Conservation (phyloP, 345 rosid genomes). For the Bruguiera parviflora region DNA sequence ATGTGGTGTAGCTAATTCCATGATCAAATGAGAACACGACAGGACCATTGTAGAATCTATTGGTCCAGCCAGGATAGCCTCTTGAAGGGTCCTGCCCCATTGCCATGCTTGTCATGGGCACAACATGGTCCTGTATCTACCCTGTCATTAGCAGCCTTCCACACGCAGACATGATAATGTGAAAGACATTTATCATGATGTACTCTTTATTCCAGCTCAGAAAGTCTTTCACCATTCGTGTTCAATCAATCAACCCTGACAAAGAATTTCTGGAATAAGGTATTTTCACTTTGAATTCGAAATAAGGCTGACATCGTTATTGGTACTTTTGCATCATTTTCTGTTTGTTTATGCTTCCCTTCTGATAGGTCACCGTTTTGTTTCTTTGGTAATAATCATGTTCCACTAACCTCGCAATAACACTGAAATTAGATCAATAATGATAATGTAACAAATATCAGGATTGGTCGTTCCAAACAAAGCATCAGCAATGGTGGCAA, state of each 20-base stretch:
- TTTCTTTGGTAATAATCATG: too few relatives aligned
- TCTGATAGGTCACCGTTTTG: too few relatives aligned
- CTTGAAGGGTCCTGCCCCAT: constrained; percentile 16
- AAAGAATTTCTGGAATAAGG: too few relatives aligned
- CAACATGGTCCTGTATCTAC: constrained; percentile 27
- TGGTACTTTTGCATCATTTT: too few relatives aligned
- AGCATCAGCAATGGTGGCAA: constrained; percentile 30
- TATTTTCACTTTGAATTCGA: too few relatives aligned
- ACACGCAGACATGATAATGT: constrained; percentile 3
- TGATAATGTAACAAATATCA: neutral
- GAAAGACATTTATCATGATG: too few relatives aligned
- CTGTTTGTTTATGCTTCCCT: too few relatives aligned
- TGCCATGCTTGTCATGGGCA: constrained; percentile 32
- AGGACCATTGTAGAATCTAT: constrained; percentile 81
- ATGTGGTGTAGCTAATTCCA: constrained; percentile 65
- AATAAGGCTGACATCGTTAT: too few relatives aligned
- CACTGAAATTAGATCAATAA: neutral
- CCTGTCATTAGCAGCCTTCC: constrained; percentile 35
- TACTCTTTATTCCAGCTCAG: too few relatives aligned
- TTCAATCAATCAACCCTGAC: too few relatives aligned
- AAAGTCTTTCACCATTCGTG: too few relatives aligned
- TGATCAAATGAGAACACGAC: constrained; percentile 78
- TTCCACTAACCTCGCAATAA: neutral
- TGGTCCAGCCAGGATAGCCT: constrained; percentile 29
- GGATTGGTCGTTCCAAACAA: constrained; percentile 26